Conservation (phyloP, 2,329 filamentous ascomycete species). For the Aspergillus neotritici region DNA sequence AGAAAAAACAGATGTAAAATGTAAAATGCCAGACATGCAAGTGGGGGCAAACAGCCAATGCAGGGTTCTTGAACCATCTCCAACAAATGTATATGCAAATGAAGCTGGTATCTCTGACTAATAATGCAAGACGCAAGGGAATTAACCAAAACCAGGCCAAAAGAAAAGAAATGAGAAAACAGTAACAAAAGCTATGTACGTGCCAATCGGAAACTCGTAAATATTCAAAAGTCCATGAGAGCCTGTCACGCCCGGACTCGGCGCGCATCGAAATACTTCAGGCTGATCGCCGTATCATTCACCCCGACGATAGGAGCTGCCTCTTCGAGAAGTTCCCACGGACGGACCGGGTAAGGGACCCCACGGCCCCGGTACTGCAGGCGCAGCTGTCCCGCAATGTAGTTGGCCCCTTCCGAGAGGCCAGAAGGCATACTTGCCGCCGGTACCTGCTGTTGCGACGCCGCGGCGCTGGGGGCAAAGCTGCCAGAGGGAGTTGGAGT, state of each 20-base stretch:
- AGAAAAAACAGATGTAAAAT: no score
- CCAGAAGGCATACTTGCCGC: constrained; percentile 10
- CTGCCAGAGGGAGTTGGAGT: constrained; percentile 23
- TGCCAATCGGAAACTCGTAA: background rate
- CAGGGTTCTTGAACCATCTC: no score
- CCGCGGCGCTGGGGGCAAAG: constrained; percentile 12
- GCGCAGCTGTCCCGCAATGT: constrained; percentile 28
- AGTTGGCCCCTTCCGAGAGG: constrained; percentile 23
- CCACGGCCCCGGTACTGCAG: constrained; percentile 34
- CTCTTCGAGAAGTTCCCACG: constrained; percentile 44
- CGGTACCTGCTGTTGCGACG: constrained; percentile 13
- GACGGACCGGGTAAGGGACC: constrained; percentile 31
- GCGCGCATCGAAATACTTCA: constrained; percentile 39
- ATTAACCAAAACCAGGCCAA: background rate
- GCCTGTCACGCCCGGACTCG: constrained; percentile 24
- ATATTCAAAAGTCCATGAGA: background rate
- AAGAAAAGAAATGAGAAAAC: background rate
- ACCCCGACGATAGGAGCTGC: constrained; percentile 39
- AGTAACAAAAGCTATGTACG: background rate
- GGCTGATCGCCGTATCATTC: constrained; percentile 43
- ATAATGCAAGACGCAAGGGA: background rate
- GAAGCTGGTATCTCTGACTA: constrained; percentile 5
- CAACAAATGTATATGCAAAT: constrained; percentile 1
- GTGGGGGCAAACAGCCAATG: no score
- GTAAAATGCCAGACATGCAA: no score